A percentile compares a stretch with the other conserved stretches of the same genome.
phyloP scores from a whole-genome alignment of 805 yeast species.

The Schwanniomyces pseudopolymorphus region DNA sequence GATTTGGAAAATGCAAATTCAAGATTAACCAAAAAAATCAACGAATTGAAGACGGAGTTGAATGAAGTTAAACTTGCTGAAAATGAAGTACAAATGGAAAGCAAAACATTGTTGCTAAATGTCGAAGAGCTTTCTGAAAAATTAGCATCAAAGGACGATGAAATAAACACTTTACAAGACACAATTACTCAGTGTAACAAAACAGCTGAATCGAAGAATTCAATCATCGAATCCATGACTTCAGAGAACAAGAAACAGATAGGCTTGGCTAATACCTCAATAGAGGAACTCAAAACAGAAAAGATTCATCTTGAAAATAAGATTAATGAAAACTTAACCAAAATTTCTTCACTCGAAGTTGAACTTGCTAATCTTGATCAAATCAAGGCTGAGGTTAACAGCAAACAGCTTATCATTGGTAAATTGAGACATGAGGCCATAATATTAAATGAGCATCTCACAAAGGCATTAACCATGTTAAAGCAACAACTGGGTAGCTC shows the following conservation, averaged over 20 bases:
- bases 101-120: conserved; percentile 39
- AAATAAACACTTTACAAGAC: conserved; percentile 13
- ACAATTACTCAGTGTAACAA: conserved; percentile 9
- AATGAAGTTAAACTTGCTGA: conserved; percentile 40
- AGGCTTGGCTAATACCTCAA: conserved; percentile 6
- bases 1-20: conserved; percentile 38
- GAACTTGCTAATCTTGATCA: conserved; percentile 40
- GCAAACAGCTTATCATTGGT: conserved; percentile 76
- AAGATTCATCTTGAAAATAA: conserved; percentile 8
- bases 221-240: conserved; percentile 3
- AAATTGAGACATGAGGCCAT: conserved; percentile 94
- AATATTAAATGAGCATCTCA: conserved; percentile 87
- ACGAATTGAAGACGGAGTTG: conserved; percentile 39
- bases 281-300: conserved; percentile 5
- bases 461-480: conserved; percentile 85
- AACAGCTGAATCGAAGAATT: conserved; percentile 7
- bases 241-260: conserved; percentile 2
- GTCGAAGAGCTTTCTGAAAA: conserved; percentile 49
- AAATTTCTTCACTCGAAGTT: conserved; percentile 16
- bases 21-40: conserved; percentile 37
- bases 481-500: conserved; percentile 63
- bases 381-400: conserved; percentile 53
- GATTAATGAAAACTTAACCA: conserved; percentile 5
- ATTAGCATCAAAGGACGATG: conserved; percentile 14
- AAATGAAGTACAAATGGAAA: conserved; percentile 38